Conservation (phyloP, 2,329 filamentous ascomycete genomes). For the Pseudogymnoascus pannorum region DNA sequence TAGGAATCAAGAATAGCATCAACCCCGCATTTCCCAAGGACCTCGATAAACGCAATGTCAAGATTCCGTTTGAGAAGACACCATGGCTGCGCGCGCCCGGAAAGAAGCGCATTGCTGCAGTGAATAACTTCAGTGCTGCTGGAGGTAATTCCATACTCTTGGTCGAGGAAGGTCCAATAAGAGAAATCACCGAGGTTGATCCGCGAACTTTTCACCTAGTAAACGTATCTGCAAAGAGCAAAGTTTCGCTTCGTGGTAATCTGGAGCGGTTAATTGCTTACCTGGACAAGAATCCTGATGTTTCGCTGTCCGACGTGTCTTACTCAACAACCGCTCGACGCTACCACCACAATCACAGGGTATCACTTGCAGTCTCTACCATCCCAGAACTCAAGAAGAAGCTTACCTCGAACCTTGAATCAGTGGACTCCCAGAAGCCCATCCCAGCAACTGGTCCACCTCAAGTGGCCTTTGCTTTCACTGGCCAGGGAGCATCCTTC, state of each 20-base stretch:
- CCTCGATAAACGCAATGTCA: slow-evolving; percentile 28
- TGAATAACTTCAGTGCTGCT: slow-evolving; percentile 41
- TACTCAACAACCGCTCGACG: too few relatives aligned
- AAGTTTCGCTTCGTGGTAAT: slow-evolving; percentile 10
- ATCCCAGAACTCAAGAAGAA: too few relatives aligned
- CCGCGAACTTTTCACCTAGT: slow-evolving; percentile 34
- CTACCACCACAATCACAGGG: too few relatives aligned
- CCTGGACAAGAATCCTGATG: too few relatives aligned
- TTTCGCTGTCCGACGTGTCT: too few relatives aligned
- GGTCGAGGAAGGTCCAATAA: slow-evolving; percentile 17
- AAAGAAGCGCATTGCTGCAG: slow-evolving; percentile 28
- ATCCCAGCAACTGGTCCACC: too few relatives aligned
- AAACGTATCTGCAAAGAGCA: slow-evolving; percentile 38
- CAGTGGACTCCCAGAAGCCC: too few relatives aligned
- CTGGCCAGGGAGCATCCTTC: slow-evolving; percentile 31
- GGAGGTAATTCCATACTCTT: slow-evolving; percentile 19
- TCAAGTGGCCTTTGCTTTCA: slow-evolving; percentile 23
- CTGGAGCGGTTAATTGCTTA: too few relatives aligned
- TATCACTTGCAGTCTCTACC: too few relatives aligned
- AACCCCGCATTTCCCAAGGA: slow-evolving; percentile 17
- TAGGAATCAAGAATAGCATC: slow-evolving; percentile 19
- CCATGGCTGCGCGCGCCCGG: slow-evolving; percentile 22
- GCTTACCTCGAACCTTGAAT: too few relatives aligned
- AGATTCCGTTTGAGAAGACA: slow-evolving; percentile 11
- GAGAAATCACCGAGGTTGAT: slow-evolving; percentile 29